A percentile compares a stretch with the other conserved stretches of the same genome.
These are phyloP conservation scores for Aspergillus pseudotamarii DNA, from an alignment of 2,329 filamentous ascomycete species.

Conservation along the genomic window DNA sequence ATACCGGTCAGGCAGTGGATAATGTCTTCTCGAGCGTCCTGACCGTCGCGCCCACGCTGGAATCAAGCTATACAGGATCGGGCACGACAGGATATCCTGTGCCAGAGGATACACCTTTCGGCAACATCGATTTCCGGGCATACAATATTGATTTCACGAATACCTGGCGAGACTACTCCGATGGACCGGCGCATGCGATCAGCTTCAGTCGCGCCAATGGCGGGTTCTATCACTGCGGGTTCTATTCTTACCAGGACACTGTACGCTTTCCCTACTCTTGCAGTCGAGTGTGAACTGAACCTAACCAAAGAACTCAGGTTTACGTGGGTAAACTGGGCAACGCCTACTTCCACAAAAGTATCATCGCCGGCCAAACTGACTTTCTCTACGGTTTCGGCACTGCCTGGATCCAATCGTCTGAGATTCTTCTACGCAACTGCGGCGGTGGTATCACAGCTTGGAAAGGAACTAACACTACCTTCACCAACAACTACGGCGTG, in stretches of 20 bases:
- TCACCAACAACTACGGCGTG: conserved; percentile 67
- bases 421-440: conserved; percentile 60
- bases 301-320: conserved; percentile 34
- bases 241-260: conserved; percentile 71
- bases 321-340: conserved; percentile 70
- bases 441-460: conserved; percentile 70
- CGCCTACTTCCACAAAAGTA: conserved; percentile 63
- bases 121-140: conserved; percentile 63
- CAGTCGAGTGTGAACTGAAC: neutral
- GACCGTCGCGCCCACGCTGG: conserved; percentile 65
- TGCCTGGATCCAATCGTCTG: conserved; percentile 60
- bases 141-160: conserved; percentile 71
- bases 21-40: conserved; percentile 66
- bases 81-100: conserved; percentile 66
- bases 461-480: conserved; percentile 70
- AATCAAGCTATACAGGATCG: conserved; percentile 63
- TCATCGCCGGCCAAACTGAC: conserved; percentile 67
- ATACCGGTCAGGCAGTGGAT: conserved; percentile 47
- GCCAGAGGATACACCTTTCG: conserved; percentile 63
- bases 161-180: conserved; percentile 55
- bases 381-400: conserved; percentile 72
- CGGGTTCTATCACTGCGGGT: conserved; percentile 67
- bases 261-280: conserved; percentile 29
- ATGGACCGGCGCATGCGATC: conserved; percentile 62
- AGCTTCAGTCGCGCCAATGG: conserved; percentile 66